These are phyloP conservation scores for Arthrobotrys pseudoclavata DNA, from an alignment of 2,329 filamentous ascomycete species.

Conservation along the genomic window DNA sequence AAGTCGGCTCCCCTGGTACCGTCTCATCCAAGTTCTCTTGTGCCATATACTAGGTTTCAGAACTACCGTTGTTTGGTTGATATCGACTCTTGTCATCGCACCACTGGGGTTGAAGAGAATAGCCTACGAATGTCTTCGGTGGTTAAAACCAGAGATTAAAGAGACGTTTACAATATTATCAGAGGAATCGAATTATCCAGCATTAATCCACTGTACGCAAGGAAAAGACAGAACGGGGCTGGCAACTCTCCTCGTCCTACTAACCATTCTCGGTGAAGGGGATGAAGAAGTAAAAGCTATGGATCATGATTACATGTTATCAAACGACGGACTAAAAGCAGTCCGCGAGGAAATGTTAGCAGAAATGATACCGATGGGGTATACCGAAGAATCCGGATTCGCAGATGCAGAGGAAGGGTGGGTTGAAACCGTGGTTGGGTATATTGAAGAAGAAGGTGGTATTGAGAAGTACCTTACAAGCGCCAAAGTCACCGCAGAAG, in stretches of 20 bases:
- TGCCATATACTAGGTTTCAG: slow-evolving; percentile 78
- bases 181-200: slow-evolving; percentile 71
- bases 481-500: slow-evolving; percentile 71
- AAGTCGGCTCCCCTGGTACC: slow-evolving; percentile 32
- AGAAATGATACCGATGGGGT: slow-evolving; percentile 79
- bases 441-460: slow-evolving; percentile 77
- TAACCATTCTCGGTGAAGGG: slow-evolving; percentile 70
- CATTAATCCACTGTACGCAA: slow-evolving; percentile 86
- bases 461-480: slow-evolving; percentile 75
- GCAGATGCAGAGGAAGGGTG: slow-evolving; percentile 76
- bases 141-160: slow-evolving; percentile 75
- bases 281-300: slow-evolving; percentile 70
- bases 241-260: slow-evolving; percentile 76
- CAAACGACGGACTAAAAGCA: slow-evolving; percentile 72
- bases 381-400: slow-evolving; percentile 76
- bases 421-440: slow-evolving; percentile 72
- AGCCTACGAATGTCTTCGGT: slow-evolving; percentile 77
- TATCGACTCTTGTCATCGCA: slow-evolving; percentile 79
- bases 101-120: slow-evolving; percentile 79
- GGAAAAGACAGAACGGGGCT: slow-evolving; percentile 89
- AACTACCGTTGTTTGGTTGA: slow-evolving; percentile 76
- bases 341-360: slow-evolving; percentile 75
- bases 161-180: slow-evolving; percentile 69
- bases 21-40: slow-evolving; percentile 72
- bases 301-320: slow-evolving; percentile 79